These are phyloP conservation scores for Sordaria brevicollis DNA, from an alignment of 495 filamentous ascomycete species.

Conservation along the genomic window DNA sequence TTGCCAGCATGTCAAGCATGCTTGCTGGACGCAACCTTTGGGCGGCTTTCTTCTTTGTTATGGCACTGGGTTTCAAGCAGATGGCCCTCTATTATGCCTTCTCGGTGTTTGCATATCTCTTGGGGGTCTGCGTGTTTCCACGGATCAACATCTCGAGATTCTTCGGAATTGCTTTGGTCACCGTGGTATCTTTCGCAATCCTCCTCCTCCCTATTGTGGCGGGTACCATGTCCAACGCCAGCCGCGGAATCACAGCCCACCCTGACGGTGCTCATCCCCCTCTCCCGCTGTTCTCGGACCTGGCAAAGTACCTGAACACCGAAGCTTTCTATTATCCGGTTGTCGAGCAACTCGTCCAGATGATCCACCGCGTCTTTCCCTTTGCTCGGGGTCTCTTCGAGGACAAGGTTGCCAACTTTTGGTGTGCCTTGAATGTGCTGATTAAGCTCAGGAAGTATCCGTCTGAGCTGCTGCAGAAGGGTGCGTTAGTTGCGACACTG, in stretches of 20 bases:
- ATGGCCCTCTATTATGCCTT: conserved; percentile 98
- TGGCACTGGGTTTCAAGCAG: conserved; percentile 88
- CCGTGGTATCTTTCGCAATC: conserved; percentile 60
- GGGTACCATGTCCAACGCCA: conserved; percentile 51
- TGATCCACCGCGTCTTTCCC: conserved; percentile 83
- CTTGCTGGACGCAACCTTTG: conserved; percentile 75
- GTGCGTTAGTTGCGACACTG: conserved; percentile 65
- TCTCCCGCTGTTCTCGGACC: conserved; percentile 43
- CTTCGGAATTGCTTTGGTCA: conserved; percentile 61
- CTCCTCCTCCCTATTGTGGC: conserved; percentile 64
- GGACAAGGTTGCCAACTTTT: conserved; percentile 97
- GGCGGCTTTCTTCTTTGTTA: conserved; percentile 90
- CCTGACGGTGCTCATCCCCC: conserved; percentile 43
- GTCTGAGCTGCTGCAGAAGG: conserved; percentile 57
- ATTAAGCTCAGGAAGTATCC: conserved; percentile 73
- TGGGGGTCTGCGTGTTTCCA: conserved; percentile 75
- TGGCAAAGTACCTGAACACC: conserved; percentile 50
- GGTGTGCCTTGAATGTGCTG: conserved; percentile 83
- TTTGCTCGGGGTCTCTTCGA: conserved; percentile 92
- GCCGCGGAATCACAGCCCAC: conserved; percentile 38
- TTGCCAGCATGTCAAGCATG: conserved; percentile 81
- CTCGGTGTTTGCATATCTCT: conserved; percentile 79
- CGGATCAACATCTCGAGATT: conserved; percentile 58
- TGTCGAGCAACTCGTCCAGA: conserved; percentile 67
- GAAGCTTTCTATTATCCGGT: conserved; percentile 58